Evolutionary conservation across 805 yeast species (phyloP).

Genomic region (Yamadazyma tumulicola): DNA sequence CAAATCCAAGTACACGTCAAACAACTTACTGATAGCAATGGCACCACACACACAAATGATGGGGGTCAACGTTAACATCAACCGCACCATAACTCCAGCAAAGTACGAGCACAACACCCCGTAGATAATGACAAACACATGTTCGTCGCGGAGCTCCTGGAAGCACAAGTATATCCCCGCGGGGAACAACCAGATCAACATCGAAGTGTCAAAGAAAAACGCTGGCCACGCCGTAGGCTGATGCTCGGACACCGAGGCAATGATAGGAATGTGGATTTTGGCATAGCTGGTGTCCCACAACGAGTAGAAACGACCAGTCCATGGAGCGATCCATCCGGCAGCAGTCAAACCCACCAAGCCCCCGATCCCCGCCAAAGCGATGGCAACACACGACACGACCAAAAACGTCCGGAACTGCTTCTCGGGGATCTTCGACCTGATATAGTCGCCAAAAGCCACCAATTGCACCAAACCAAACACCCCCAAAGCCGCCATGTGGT

Average conservation of each 20-base stretch:
- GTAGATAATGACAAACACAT: constrained; percentile 87
- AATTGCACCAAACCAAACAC: constrained; percentile 93
- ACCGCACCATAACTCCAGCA: constrained; percentile 98
- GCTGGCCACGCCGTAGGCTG: constrained; percentile 99
- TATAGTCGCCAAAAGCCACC: constrained; percentile 79
- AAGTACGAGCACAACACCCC: constrained; percentile 93
- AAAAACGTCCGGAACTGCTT: constrained; percentile 70
- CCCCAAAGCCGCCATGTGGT: constrained; percentile 97
- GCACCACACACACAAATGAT: constrained; percentile 92
- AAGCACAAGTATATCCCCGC: constrained; percentile 91
- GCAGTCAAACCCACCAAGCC: constrained; percentile 80
- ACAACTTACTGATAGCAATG: constrained; percentile 77
- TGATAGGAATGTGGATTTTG: constrained; percentile 95
- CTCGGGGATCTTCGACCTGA: constrained; percentile 68
- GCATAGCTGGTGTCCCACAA: constrained; percentile 98
- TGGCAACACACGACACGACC: constrained; percentile 52
- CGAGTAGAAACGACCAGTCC: constrained; percentile 99
- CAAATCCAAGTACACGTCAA: constrained; percentile 77
- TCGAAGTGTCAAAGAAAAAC: constrained; percentile 88
- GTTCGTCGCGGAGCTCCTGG: constrained; percentile 87
- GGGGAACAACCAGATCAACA: constrained; percentile 97
- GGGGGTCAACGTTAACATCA: constrained; percentile 96
- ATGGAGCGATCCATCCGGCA: constrained; percentile 93
- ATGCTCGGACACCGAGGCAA: constrained; percentile 98
- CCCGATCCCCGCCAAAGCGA: constrained; percentile 60